Percentiles rank a stretch among this genome's conserved stretches.
Conservation (phyloP, 768 basidiomycete species). For the Russula sp. region DNA sequence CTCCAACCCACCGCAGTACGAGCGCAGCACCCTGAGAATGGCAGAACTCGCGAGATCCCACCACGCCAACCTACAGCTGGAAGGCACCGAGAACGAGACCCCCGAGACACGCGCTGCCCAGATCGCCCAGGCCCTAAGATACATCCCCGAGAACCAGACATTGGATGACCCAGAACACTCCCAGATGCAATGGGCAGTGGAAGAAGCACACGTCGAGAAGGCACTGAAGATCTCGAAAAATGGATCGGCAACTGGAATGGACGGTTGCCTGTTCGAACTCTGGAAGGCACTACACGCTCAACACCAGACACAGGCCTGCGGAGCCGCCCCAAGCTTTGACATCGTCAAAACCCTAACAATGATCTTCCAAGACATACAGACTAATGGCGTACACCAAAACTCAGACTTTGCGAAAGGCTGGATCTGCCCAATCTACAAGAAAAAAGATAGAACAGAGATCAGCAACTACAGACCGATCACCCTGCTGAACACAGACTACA, state of each 20-base stretch:
- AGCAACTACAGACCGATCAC: constrained; percentile 18
- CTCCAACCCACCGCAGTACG: neutral
- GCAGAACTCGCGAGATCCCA: neutral
- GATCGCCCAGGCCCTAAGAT: no score
- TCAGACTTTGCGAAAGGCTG: no score
- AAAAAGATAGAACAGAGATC: constrained; percentile 21
- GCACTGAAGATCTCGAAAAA: neutral
- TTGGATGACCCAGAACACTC: neutral
- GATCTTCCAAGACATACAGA: neutral
- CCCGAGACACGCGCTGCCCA: no score
- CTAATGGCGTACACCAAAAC: neutral
- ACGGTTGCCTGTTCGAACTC: neutral
- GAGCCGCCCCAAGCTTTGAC: neutral
- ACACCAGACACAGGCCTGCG: no score
- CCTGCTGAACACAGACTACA: constrained; percentile 30
- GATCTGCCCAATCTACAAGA: constrained; percentile 39
- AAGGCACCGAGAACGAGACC: neutral
- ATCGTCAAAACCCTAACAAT: neutral
- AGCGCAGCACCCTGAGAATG: neutral
- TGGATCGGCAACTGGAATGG: neutral
- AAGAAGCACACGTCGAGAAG: neutral
- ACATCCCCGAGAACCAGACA: neutral
- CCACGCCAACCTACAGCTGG: neutral
- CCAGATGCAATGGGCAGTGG: no score
- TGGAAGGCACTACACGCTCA: neutral